These are phyloP conservation scores for Fusarium sp. DNA, from an alignment of 2,329 filamentous ascomycete genomes.

Conservation along the genomic window DNA sequence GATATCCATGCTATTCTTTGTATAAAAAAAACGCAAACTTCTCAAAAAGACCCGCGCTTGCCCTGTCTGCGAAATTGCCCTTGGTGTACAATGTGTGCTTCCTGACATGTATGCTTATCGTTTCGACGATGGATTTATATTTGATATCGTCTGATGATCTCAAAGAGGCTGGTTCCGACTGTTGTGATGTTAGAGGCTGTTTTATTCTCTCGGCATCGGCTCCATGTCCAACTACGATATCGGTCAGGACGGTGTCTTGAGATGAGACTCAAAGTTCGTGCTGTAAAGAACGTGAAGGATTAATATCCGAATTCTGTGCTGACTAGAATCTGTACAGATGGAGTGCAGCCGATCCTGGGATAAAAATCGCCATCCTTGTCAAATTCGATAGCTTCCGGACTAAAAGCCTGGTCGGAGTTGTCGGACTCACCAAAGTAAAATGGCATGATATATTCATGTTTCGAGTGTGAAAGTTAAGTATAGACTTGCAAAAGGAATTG, in stretches of 20 bases:
- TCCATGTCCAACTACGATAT: not conserved
- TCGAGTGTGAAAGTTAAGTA: not conserved
- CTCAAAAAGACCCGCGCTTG: not conserved
- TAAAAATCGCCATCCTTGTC: not conserved
- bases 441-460: fast-evolving
- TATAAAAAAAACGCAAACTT: not conserved
- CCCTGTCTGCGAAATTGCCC: not conserved
- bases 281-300: not conserved
- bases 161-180: not conserved
- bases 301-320: constrained; percentile 4
- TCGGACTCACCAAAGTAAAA: not conserved
- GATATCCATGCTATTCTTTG: not conserved
- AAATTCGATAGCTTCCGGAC: not conserved
- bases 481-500: not conserved
- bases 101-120: not conserved
- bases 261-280: not conserved
- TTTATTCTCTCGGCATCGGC: not conserved
- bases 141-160: not conserved
- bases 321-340: not conserved
- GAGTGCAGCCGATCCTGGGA: not conserved
- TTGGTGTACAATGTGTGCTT: not conserved
- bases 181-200: not conserved
- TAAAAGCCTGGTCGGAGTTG: not conserved
- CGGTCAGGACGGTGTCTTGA: not conserved
- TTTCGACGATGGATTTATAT: not conserved